phyloP scores from a whole-genome alignment of 441 rosid species.

The Dalechampia spathulata region DNA sequence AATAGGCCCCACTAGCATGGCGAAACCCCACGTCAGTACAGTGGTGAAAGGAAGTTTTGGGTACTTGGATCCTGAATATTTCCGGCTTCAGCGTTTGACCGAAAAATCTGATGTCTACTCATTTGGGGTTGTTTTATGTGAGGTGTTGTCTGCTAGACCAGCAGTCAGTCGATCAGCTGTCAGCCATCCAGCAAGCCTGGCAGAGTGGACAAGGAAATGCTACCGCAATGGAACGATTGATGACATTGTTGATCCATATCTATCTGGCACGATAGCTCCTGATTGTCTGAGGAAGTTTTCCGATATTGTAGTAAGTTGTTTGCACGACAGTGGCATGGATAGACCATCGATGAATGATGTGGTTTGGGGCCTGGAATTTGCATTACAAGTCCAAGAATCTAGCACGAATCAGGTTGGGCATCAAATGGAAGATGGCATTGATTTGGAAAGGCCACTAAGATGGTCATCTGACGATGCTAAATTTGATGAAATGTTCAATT shows the following conservation, averaged over 20 bases:
- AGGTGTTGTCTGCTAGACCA: conserved; percentile 43
- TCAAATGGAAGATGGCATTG: not conserved
- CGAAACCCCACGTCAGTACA: conserved; percentile 43
- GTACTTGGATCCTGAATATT: conserved; percentile 60
- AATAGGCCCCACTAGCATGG: conserved; percentile 26
- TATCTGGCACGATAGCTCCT: conserved; percentile 24
- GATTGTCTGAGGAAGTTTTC: conserved; percentile 34
- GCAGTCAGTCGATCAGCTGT: conserved; percentile 14
- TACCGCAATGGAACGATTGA: conserved; percentile 25
- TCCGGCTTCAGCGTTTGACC: conserved; percentile 37
- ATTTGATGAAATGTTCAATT: conserved; percentile 2
- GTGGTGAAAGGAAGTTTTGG: conserved; percentile 60
- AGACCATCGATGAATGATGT: conserved; percentile 49
- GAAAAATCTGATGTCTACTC: conserved; percentile 66
- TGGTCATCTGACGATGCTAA: not conserved
- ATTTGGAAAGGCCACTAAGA: not conserved
- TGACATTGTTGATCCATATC: conserved; percentile 34
- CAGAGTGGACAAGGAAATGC: conserved; percentile 34
- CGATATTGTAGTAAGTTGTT: conserved; percentile 38
- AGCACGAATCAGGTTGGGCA: not conserved
- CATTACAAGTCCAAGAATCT: conserved; percentile 36
- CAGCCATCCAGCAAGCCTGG: conserved; percentile 25
- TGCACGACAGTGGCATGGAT: conserved; percentile 26
- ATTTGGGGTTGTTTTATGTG: conserved; percentile 53
- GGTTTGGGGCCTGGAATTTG: conserved; percentile 43